phyloP scores from a whole-genome alignment of 2,329 filamentous ascomycete species.

The Onygena corvina region DNA sequence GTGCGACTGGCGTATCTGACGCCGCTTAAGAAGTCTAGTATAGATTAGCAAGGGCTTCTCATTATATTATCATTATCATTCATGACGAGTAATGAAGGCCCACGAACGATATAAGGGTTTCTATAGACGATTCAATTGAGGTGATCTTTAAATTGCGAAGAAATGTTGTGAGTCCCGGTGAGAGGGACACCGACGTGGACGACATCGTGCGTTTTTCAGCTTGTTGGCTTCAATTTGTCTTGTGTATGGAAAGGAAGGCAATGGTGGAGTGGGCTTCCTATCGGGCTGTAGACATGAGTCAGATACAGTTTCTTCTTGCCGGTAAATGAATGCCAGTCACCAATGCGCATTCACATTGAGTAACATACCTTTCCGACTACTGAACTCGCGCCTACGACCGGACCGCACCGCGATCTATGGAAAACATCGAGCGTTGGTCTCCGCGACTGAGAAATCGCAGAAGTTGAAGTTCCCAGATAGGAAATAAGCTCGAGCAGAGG shows the following conservation, averaged over 20 bases:
- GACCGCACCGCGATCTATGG: too few species aligned
- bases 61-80: too few species aligned
- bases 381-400: neutral
- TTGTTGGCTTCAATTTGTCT: too few species aligned
- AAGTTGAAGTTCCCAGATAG: neutral
- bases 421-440: neutral
- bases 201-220: neutral
- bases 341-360: neutral
- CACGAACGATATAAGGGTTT: conserved; percentile 13
- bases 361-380: neutral
- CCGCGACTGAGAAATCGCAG: neutral
- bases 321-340: neutral
- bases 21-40: conserved; percentile 67
- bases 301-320: neutral
- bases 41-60: conserved; percentile 1
- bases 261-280: too few species aligned
- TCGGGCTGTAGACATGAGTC: neutral
- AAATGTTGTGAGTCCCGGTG: conserved; percentile 12
- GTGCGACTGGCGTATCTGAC: conserved; percentile 78
- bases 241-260: too few species aligned
- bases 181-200: neutral
- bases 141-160: conserved; percentile 11
- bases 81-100: neutral
- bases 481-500: neutral
- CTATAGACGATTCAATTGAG: conserved; percentile 12